phyloP scores from a whole-genome alignment of 106 monocot genomes.

The Acorus gramineus region DNA sequence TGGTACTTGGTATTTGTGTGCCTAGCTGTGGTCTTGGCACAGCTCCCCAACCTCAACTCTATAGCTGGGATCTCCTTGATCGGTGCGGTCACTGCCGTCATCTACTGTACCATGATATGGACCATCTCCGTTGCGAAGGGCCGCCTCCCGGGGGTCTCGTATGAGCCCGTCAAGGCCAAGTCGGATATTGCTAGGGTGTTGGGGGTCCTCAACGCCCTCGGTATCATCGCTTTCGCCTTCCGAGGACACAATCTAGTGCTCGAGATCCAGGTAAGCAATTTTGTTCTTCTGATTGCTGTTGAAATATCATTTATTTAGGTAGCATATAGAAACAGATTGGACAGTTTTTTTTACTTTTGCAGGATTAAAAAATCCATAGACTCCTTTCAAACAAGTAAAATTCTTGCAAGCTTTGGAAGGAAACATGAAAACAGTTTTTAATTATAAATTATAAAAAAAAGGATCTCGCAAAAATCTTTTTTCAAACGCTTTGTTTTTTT shows the following conservation, averaged over 20 bases:
- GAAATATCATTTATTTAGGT: too few species aligned
- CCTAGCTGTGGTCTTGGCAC: constrained; percentile 52
- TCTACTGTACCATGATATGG: constrained; percentile 88
- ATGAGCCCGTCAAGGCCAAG: constrained; percentile 14
- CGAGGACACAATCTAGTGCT: constrained; percentile 83
- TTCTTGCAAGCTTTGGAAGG: too few species aligned
- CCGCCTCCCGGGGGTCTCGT: constrained; percentile 34
- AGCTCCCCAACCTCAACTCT: constrained; percentile 95
- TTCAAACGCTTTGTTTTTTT: too few species aligned
- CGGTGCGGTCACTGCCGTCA: constrained; percentile 55
- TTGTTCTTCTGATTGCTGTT: too few species aligned
- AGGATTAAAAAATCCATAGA: too few species aligned
- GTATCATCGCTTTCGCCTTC: constrained; percentile 82
- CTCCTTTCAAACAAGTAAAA: too few species aligned
- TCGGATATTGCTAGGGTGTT: constrained; percentile 21
- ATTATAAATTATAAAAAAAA: too few species aligned
- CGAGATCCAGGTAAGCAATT: constrained; percentile 76
- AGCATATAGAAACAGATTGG: too few species aligned
- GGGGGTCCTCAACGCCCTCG: constrained; percentile 48
- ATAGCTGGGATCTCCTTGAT: constrained; percentile 79
- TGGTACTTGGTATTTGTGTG: constrained; percentile 93
- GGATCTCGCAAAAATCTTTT: too few species aligned
- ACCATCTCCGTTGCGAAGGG: constrained; percentile 52
- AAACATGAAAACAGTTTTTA: too few species aligned
- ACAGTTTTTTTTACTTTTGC: too few species aligned